These are phyloP conservation scores for Breviolum minutum DNA, from an alignment of 73 alveolate species.

Conservation along the genomic window DNA sequence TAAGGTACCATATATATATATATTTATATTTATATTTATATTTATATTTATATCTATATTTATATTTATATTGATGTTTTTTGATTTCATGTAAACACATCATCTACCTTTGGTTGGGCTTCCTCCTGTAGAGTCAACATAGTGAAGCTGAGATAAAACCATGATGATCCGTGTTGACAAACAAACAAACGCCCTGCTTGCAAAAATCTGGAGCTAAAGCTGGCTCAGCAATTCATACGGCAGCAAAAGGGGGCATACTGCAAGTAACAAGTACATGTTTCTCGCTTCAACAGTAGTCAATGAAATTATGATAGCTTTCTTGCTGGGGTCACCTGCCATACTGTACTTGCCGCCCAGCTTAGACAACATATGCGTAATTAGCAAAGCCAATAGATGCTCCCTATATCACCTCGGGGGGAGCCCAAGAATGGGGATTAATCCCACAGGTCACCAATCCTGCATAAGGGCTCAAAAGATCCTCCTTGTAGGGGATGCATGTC, in stretches of 20 bases:
- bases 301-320: no score
- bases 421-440: no score
- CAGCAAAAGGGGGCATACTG: background rate
- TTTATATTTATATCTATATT: background rate
- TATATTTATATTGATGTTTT: background rate
- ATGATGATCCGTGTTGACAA: background rate
- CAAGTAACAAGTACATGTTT: background rate
- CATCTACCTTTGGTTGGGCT: slow-evolving; percentile 88
- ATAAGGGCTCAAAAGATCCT: no score
- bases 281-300: no score
- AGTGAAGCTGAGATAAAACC: no score
- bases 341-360: no score
- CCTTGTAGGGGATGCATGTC: no score
- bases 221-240: background rate
- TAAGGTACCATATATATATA: background rate
- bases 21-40: background rate
- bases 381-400: no score
- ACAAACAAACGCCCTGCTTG: background rate
- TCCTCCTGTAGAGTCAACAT: slow-evolving; percentile 8
- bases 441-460: no score
- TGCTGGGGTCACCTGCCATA: no score
- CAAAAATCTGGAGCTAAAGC: background rate
- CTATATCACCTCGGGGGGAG: no score
- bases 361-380: no score
- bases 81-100: slow-evolving; percentile 66